Evolutionary conservation across 2,329 filamentous ascomycete species (phyloP).

Genomic region (Amylocarpus encephaloides): DNA sequence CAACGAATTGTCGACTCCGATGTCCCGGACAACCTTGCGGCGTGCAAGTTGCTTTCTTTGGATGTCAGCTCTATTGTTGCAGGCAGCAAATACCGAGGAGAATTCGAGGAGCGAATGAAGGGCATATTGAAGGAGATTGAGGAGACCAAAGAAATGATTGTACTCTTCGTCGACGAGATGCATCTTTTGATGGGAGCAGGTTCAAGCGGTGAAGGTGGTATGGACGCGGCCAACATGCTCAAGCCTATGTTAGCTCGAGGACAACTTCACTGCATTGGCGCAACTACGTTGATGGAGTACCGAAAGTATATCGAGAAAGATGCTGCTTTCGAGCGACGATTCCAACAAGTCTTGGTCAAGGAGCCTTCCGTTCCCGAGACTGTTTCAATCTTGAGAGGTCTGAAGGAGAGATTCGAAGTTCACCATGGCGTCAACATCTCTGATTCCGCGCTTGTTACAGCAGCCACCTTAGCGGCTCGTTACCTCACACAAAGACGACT

Average conservation of each 20-base stretch:
- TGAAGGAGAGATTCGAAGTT: constrained; percentile 97
- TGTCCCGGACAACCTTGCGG: constrained; percentile 89
- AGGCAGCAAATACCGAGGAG: constrained; percentile 95
- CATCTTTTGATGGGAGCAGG: constrained; percentile 98
- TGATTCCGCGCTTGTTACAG: constrained; percentile 84
- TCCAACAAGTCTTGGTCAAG: constrained; percentile 97
- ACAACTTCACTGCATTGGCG: constrained; percentile 95
- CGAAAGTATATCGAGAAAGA: constrained; percentile 99
- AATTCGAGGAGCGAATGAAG: constrained; percentile 99
- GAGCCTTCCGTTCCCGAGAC: constrained; percentile 86
- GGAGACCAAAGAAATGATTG: constrained; percentile 91
- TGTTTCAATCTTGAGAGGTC: constrained; percentile 92
- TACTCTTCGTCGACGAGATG: constrained; percentile 98
- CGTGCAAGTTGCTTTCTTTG: constrained; percentile 88
- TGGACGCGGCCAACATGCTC: constrained; percentile 95
- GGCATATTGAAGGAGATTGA: constrained; percentile 95
- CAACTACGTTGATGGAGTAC: constrained; percentile 91
- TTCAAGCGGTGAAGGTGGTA: constrained; percentile 88
- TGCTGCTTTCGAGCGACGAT: constrained; percentile 93
- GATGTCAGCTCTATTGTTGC: constrained; percentile 94
- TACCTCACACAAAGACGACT: constrained; percentile 88
- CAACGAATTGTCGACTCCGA: constrained; percentile 95
- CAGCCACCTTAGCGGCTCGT: constrained; percentile 84
- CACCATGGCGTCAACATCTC: constrained; percentile 97
- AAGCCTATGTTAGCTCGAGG: constrained; percentile 98